phyloP scores from a whole-genome alignment of 2,329 filamentous ascomycete species.

The Exophiala calicioides region DNA sequence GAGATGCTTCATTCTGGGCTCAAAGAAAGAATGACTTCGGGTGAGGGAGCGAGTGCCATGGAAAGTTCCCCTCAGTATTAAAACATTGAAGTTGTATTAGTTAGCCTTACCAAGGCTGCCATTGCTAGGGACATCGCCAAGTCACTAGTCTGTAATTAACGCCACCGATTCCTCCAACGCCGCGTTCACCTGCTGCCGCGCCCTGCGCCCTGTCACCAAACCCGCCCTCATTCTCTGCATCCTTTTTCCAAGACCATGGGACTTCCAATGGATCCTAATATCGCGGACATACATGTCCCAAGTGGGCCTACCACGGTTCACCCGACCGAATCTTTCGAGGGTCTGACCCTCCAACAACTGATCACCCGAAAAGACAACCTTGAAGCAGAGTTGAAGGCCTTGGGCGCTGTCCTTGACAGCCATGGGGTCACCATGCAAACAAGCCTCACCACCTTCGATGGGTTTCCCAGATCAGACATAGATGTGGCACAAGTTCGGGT shows the following conservation, averaged over 20 bases:
- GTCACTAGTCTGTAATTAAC: too few species aligned
- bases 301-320: slow-evolving; percentile 73
- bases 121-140: too few species aligned
- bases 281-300: slow-evolving; percentile 64
- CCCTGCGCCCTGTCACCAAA: neutral
- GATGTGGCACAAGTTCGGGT: slow-evolving; percentile 95
- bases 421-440: slow-evolving; percentile 94
- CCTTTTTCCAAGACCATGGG: slow-evolving; percentile 45
- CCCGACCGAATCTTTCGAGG: slow-evolving; percentile 57
- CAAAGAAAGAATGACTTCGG: too few species aligned
- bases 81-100: too few species aligned
- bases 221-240: neutral
- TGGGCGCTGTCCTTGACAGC: slow-evolving; percentile 73
- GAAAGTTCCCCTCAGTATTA: too few species aligned
- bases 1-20: too few species aligned
- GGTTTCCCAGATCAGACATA: slow-evolving; percentile 88
- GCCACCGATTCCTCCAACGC: too few species aligned
- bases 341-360: slow-evolving; percentile 74
- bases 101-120: too few species aligned
- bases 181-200: too few species aligned
- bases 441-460: slow-evolving; percentile 79
- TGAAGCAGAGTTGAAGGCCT: slow-evolving; percentile 81
- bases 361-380: slow-evolving; percentile 80
- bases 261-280: slow-evolving; percentile 57
- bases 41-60: too few species aligned